phyloP scores from a whole-genome alignment of 1,139 yeast species.

The Pichia sp. region DNA sequence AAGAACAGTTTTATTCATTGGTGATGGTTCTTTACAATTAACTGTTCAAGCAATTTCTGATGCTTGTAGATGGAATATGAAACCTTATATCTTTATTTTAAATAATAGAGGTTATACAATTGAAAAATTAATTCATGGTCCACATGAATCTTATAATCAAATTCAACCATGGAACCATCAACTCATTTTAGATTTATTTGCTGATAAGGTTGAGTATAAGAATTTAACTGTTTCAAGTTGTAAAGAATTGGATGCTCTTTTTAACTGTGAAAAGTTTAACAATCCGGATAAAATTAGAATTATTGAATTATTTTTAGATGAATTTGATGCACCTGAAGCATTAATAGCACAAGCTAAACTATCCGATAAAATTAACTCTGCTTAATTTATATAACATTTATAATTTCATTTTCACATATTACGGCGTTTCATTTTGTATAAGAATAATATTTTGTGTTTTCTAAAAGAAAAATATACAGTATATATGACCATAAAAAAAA shows the following conservation, averaged over 20 bases:
- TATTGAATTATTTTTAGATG: constrained; percentile 73
- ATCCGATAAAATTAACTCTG: constrained; percentile 62
- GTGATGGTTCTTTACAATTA: constrained; percentile 87
- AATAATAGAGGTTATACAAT: constrained; percentile 88
- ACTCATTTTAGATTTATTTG: constrained; percentile 62
- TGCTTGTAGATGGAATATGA: constrained; percentile 71
- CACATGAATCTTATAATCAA: constrained; percentile 66
- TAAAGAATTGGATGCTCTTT: constrained; percentile 61
- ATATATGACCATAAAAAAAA: background rate
- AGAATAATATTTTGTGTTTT: background rate
- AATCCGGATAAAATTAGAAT: constrained; percentile 62
- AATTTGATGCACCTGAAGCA: constrained; percentile 74
- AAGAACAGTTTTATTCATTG: constrained; percentile 76
- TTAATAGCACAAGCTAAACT: constrained; percentile 72
- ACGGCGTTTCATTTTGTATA: too few species aligned
- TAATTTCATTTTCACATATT: too few species aligned
- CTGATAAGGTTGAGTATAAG: constrained; percentile 53
- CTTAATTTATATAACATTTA: background rate
- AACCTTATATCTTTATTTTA: constrained; percentile 74
- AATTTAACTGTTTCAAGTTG: constrained; percentile 51
- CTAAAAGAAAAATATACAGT: background rate
- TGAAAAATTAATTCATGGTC: constrained; percentile 84
- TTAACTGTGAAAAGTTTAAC: constrained; percentile 49
- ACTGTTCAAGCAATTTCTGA: constrained; percentile 85
- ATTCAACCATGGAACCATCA: constrained; percentile 80